Conservation (phyloP, 108 stramenopile genomes). For the Parietichytrium sp. region DNA sequence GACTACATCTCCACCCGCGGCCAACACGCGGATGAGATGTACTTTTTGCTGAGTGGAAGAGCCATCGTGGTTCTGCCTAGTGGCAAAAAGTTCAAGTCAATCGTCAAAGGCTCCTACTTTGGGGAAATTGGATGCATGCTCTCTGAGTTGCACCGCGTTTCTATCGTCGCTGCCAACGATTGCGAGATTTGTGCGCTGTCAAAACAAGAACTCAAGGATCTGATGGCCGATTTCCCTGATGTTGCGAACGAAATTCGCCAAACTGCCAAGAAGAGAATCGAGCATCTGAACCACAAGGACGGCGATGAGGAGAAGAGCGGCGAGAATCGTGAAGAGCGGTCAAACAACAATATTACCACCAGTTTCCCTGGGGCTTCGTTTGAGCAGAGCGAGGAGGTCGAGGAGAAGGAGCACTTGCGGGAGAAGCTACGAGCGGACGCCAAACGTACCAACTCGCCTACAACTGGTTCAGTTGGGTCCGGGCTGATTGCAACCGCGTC, state of each 20-base stretch:
- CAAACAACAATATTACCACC: too few species aligned
- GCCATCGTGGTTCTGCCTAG: conserved; percentile 49
- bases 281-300: conserved; percentile 22
- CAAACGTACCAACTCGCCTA: too few species aligned
- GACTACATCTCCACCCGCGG: conserved; percentile 58
- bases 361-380: too few species aligned
- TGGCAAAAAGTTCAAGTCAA: conserved; percentile 45
- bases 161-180: neutral
- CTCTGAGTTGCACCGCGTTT: neutral
- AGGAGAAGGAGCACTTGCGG: too few species aligned
- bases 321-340: too few species aligned
- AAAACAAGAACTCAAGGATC: neutral
- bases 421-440: too few species aligned
- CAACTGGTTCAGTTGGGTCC: too few species aligned
- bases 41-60: conserved; percentile 50
- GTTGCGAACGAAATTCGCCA: conserved; percentile 4
- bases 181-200: conserved; percentile 9
- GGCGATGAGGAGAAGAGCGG: too few species aligned
- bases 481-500: too few species aligned
- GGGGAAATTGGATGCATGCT: conserved; percentile 59
- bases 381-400: too few species aligned
- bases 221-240: conserved; percentile 18
- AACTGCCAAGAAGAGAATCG: neutral
- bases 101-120: conserved; percentile 56
- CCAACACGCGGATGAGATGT: conserved; percentile 59